These are phyloP conservation scores for Sporothrix humicola DNA, from an alignment of 2,329 filamentous ascomycete genomes.

Conservation along the genomic window DNA sequence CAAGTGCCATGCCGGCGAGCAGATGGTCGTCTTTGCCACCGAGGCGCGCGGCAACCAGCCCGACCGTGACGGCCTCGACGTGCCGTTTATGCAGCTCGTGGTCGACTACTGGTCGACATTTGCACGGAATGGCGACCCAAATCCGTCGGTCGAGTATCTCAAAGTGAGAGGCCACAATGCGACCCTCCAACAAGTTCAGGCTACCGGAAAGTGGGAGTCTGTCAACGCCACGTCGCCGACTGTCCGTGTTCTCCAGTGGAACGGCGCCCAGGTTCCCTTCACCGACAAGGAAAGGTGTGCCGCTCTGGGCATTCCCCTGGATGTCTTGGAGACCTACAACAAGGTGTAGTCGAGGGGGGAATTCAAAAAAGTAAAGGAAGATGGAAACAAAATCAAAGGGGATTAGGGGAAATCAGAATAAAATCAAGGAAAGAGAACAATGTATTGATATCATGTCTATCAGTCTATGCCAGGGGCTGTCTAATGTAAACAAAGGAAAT, in stretches of 20 bases:
- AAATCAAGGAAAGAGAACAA: neutral
- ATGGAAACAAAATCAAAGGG: neutral
- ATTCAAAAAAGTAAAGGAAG: too few relatives aligned
- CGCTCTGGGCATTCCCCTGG: conserved; percentile 39
- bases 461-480: too few relatives aligned
- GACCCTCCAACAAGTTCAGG: conserved; percentile 42
- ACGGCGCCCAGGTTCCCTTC: conserved; percentile 40
- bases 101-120: conserved; percentile 48
- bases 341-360: neutral
- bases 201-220: conserved; percentile 42
- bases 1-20: conserved; percentile 51
- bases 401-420: neutral
- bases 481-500: neutral
- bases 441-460: too few relatives aligned
- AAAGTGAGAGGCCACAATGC: conserved; percentile 42
- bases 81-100: conserved; percentile 44
- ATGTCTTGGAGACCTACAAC: conserved; percentile 33
- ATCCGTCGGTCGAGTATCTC: conserved; percentile 43
- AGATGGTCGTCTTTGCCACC: conserved; percentile 48
- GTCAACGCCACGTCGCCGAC: conserved; percentile 37
- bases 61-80: conserved; percentile 47
- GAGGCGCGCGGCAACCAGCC: conserved; percentile 43
- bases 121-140: conserved; percentile 45
- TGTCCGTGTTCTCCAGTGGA: conserved; percentile 43
- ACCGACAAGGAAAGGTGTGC: conserved; percentile 38